Base-by-base conservation (phyloP, 164 flowering plant genomes). In the Vitis cinerea region DNA sequence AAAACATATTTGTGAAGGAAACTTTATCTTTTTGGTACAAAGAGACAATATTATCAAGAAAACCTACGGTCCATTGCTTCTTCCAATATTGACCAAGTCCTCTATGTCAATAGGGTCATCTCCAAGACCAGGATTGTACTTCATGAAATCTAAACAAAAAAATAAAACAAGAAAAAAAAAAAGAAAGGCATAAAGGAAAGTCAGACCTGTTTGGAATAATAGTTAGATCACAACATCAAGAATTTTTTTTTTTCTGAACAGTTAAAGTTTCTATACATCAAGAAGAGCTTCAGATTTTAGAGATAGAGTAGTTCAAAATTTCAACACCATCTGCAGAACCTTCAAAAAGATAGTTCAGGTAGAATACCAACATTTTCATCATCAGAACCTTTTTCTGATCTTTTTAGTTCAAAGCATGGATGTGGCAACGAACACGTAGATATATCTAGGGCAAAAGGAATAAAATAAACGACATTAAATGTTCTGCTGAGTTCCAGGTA, bases 101-200 rank as follows among this genome's bases (percentile, higher is more conserved):
- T 95, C 99, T 69, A 95, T 95, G 84, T 95, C 99, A 64, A 95
- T 50, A 68, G 99, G 99, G 47, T 90, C 98, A 72, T 90, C 89
- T 74, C 98, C 99, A 72, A 95, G 78, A 71, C 72, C 61, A 54
- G 91, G 94, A 74, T 88, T 87, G 6, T 52, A 62, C 79, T 83
- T 88, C 80, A 89, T 11, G 65, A 77, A 93, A 47, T 83, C 99
- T 95, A 71, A 69, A 66, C 15, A 68, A 57, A 63, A 65, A 61
- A 6, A 67, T 64, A 8, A 60, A 23, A 23, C 10, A 59, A n/a
- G 27, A 15, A 62, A 61, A n/a, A 48, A 17, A 14, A 69, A 8
- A 65, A 37, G 10, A 9, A 37, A 61, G 19, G 52, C 27, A 51
- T 23, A 16, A 4, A 52, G 9, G 12, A 31, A 50, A 12, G 9